phyloP scores from a whole-genome alignment of 352 stramenopile genomes.

The Globisporangium solare region DNA sequence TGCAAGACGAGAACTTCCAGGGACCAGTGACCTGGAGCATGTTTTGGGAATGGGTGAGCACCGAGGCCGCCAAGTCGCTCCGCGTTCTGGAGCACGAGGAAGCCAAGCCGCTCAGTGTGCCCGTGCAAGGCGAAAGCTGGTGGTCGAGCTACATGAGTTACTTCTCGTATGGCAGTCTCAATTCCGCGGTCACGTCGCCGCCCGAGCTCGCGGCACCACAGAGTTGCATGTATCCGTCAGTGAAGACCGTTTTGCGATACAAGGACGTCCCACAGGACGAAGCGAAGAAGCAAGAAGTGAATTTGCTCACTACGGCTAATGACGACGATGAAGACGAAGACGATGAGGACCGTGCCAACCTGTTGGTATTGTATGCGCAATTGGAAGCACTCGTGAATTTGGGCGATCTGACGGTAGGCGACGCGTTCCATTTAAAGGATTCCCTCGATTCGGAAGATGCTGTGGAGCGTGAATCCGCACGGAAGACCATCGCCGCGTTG shows the following conservation, averaged over 20 bases:
- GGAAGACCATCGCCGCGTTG: slow-evolving; percentile 58
- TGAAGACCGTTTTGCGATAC: slow-evolving; percentile 23
- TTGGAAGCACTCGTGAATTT: slow-evolving; percentile 74
- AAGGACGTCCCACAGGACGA: neutral
- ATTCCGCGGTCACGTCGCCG: slow-evolving; percentile 11
- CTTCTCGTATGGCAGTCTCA: slow-evolving; percentile 22
- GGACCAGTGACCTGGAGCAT: slow-evolving; percentile 74
- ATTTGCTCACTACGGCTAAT: neutral
- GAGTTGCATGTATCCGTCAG: slow-evolving; percentile 33
- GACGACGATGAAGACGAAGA: neutral
- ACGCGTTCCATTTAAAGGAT: slow-evolving; percentile 70
- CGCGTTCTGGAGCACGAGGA: slow-evolving; percentile 59
- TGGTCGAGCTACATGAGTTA: slow-evolving; percentile 61
- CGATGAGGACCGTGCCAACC: slow-evolving; percentile 11
- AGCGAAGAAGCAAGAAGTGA: neutral
- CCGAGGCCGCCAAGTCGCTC: slow-evolving; percentile 64
- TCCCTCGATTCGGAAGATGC: slow-evolving; percentile 52
- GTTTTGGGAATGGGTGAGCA: slow-evolving; percentile 88
- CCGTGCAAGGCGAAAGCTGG: slow-evolving; percentile 48
- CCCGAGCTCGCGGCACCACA: slow-evolving; percentile 7
- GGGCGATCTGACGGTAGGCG: slow-evolving; percentile 48
- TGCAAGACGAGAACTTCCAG: slow-evolving; percentile 56
- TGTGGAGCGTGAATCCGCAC: slow-evolving; percentile 36
- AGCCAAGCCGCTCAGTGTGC: slow-evolving; percentile 32
- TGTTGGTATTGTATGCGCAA: slow-evolving; percentile 63